A percentile compares a stretch with the other conserved stretches of the same genome.
Evolutionary conservation across 345 rosid genomes (phyloP).

Genomic region (Mercurialis annua): DNA sequence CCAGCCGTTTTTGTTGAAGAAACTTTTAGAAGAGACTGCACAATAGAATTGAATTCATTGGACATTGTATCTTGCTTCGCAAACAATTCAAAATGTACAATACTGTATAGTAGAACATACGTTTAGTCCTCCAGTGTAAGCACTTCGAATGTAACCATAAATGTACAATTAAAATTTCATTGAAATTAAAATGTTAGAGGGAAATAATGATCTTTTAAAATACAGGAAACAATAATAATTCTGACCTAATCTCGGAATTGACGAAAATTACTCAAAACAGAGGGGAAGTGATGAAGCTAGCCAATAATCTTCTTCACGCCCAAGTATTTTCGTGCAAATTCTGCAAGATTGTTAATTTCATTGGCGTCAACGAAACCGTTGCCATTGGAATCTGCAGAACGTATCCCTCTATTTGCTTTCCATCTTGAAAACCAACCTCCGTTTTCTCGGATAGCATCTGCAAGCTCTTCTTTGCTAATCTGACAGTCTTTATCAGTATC

Average conservation of each 20-base stretch:
- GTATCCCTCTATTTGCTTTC: slow-evolving; percentile 3
- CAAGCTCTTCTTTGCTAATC: slow-evolving; percentile 10
- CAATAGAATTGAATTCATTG: background rate
- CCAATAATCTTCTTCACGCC: background rate
- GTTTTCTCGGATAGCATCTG: slow-evolving; percentile 1
- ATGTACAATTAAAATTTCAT: background rate
- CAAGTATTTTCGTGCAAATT: slow-evolving; percentile 4
- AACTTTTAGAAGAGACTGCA: background rate
- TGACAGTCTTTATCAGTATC: slow-evolving; percentile 4
- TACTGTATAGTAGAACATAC: background rate
- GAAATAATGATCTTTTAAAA: no score
- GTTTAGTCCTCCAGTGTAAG: background rate
- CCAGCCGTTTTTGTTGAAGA: no score
- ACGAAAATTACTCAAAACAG: no score
- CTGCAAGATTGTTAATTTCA: slow-evolving; percentile 9
- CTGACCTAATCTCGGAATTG: no score
- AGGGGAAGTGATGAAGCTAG: background rate
- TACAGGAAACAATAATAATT: no score
- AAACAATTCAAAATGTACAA: background rate
- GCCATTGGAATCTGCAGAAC: slow-evolving; percentile 14
- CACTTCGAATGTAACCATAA: background rate
- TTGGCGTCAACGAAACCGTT: slow-evolving; percentile 3
- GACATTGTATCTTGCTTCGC: background rate
- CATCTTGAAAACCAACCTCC: slow-evolving; percentile 14
- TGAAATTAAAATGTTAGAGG: no score